Conservation (phyloP, 2,329 filamentous ascomycete genomes). For the Botrytis byssoidea region DNA sequence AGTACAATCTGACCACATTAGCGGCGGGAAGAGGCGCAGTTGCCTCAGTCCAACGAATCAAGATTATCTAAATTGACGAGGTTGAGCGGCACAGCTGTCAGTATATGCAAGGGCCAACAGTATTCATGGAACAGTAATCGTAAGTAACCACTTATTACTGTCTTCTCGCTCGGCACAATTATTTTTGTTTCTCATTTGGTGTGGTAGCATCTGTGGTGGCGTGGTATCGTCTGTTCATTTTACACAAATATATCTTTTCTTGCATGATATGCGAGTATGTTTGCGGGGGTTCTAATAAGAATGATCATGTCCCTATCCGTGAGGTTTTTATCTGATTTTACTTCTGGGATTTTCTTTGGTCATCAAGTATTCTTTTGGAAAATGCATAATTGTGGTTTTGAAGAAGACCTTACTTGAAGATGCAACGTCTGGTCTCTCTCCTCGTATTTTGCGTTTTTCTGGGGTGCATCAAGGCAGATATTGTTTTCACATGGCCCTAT, state of each 20-base stretch:
- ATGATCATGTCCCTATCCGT: neutral
- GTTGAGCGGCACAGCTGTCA: conserved; percentile 19
- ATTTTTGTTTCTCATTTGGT: conserved; percentile 6
- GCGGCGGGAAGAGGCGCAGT: conserved; percentile 21
- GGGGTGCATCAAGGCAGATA: conserved; percentile 8
- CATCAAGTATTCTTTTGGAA: neutral
- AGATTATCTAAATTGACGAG: conserved; percentile 10
- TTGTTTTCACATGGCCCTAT: conserved; percentile 14
- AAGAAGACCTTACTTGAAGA: conserved; percentile 14
- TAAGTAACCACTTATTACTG: conserved; percentile 9
- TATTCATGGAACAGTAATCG: neutral
- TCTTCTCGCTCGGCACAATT: conserved; percentile 15
- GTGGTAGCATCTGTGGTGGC: conserved; percentile 6
- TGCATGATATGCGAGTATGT: neutral
- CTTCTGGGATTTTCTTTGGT: neutral
- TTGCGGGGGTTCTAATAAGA: neutral
- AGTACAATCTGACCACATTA: conserved; percentile 14
- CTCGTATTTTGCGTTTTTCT: neutral
- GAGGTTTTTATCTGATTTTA: neutral
- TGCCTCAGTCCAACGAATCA: conserved; percentile 14
- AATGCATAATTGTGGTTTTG: conserved; percentile 11
- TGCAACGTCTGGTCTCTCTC: conserved; percentile 3
- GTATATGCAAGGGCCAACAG: conserved; percentile 18
- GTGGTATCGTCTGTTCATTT: neutral
- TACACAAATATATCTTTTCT: conserved; percentile 3